phyloP scores from a whole-genome alignment of 352 stramenopile species.

The Pythium grandisporangium region DNA sequence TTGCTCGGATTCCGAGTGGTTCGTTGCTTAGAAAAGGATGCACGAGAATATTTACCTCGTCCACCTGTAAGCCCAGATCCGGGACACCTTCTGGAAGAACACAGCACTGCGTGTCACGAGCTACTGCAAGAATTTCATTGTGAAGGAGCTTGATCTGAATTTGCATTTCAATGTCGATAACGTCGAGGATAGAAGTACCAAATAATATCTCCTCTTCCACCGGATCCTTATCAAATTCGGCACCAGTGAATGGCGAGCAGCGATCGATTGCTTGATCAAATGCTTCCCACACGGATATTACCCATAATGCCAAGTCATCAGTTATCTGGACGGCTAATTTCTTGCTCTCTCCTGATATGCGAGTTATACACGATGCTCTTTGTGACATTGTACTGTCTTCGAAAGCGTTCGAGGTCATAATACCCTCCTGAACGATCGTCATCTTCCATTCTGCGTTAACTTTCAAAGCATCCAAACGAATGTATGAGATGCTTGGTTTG shows the following conservation, averaged over 20 bases:
- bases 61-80: constrained; percentile 24
- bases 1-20: constrained; percentile 47
- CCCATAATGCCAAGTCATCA: constrained; percentile 3
- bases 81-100: constrained; percentile 42
- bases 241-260: background rate
- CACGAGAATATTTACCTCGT: constrained; percentile 45
- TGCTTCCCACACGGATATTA: constrained; percentile 1
- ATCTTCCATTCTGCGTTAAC: background rate
- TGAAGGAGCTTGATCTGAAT: constrained; percentile 53
- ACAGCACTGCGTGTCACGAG: constrained; percentile 22
- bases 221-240: background rate
- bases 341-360: constrained; percentile 5
- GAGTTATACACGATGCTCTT: background rate
- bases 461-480: constrained; percentile 3
- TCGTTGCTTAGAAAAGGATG: constrained; percentile 46
- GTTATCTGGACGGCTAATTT: background rate
- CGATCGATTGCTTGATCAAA: background rate
- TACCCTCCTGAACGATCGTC: background rate
- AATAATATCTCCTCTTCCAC: background rate
- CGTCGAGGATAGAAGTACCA: constrained; percentile 2
- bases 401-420: background rate
- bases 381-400: background rate
- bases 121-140: constrained; percentile 22
- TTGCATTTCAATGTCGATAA: constrained; percentile 30
- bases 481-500: background rate